Percentiles rank a stretch among this genome's conserved stretches.
These are phyloP conservation scores for Ilyonectria sp. DNA, from an alignment of 2,329 filamentous ascomycete species.

Conservation along the genomic window DNA sequence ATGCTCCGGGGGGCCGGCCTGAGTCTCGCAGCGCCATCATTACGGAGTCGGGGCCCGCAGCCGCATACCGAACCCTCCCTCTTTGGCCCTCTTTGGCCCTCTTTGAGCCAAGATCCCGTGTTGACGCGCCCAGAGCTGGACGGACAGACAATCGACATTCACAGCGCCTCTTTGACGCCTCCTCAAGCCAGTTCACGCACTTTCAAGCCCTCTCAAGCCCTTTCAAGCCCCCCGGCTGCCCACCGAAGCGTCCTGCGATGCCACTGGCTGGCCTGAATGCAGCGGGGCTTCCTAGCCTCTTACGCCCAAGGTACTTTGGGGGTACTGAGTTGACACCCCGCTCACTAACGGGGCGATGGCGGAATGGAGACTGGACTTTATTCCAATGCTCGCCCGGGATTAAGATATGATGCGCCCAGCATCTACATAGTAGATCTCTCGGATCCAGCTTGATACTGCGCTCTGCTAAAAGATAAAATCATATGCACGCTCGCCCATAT, in stretches of 20 bases:
- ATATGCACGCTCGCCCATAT: too few species aligned
- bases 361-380: neutral
- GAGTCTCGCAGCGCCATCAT: conserved; percentile 7
- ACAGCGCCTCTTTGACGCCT: neutral
- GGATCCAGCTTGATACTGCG: too few species aligned
- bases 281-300: neutral
- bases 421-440: neutral
- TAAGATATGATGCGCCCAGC: neutral
- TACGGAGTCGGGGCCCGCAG: neutral
- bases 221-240: neutral
- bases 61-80: neutral
- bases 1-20: neutral
- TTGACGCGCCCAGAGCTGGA: too few species aligned
- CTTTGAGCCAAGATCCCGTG: too few species aligned
- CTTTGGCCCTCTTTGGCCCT: too few species aligned
- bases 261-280: neutral
- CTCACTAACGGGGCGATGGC: conserved; percentile 1
- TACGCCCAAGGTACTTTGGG: neutral
- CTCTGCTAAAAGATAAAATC: neutral
- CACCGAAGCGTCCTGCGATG: neutral
- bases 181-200: neutral
- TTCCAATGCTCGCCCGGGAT: neutral
- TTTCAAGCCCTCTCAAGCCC: neutral
- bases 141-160: neutral
- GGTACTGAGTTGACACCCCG: neutral